Evolutionary conservation across 805 yeast genomes (phyloP).

Genomic region (Metschnikowia arizonensis): DNA sequence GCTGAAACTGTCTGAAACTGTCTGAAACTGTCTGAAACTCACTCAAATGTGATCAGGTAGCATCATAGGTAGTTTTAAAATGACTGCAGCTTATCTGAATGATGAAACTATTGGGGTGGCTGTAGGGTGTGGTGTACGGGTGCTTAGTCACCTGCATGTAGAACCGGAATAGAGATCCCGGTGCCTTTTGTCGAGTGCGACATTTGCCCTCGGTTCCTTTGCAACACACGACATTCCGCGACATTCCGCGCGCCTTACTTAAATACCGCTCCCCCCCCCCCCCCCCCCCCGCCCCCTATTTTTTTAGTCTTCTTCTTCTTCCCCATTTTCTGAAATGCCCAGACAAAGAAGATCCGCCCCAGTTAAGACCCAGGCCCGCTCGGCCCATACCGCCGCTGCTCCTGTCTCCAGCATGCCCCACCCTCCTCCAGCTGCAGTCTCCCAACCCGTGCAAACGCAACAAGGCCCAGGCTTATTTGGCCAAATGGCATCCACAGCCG

Average conservation of each 20-base stretch:
- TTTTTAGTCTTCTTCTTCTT: constrained; percentile 5
- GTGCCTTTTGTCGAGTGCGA: neutral
- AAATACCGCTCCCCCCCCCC: neutral
- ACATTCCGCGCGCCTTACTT: constrained; percentile 5
- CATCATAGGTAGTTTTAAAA: too few species aligned
- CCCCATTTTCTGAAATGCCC: constrained; percentile 28
- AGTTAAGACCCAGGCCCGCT: constrained; percentile 54
- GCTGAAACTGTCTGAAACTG: too few species aligned
- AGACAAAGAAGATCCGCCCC: constrained; percentile 54
- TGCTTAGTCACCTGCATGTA: too few species aligned
- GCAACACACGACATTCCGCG: constrained; percentile 4
- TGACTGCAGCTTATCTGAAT: too few species aligned
- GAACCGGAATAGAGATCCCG: too few species aligned
- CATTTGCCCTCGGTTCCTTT: constrained; percentile 1
- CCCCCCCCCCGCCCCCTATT: too few species aligned
- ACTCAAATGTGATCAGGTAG: too few species aligned
- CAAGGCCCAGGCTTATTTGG: constrained; percentile 83
- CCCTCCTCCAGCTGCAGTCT: constrained; percentile 29
- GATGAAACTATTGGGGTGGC: too few species aligned
- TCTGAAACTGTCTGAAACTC: too few species aligned
- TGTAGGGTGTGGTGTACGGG: too few species aligned
- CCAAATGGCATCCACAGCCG: constrained; percentile 98
- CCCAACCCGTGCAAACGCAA: constrained; percentile 42
- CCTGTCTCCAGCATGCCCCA: constrained; percentile 26
- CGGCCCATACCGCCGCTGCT: constrained; percentile 75